A percentile compares a stretch with the other conserved stretches of the same genome.
Evolutionary conservation across 2,329 filamentous ascomycete genomes (phyloP).

Genomic region (Diaporthe citrichinensis): DNA sequence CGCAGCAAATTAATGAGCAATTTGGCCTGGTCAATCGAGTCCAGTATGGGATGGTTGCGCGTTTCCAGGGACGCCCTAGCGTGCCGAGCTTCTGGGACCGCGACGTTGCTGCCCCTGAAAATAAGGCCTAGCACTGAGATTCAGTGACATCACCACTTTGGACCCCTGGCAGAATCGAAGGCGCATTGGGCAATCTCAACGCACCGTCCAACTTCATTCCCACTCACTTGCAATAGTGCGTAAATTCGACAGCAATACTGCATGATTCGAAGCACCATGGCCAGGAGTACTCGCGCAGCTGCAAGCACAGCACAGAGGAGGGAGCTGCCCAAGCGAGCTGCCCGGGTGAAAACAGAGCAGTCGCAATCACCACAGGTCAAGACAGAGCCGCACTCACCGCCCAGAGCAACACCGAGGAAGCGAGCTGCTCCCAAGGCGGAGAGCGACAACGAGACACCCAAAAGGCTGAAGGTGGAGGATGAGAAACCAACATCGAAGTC

Average conservation of each 20-base stretch:
- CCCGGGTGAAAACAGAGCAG: slow-evolving; percentile 34
- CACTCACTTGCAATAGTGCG: neutral
- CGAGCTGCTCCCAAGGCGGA: slow-evolving; percentile 37
- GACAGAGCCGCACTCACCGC: neutral
- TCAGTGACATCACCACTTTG: slow-evolving; percentile 41
- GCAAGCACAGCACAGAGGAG: slow-evolving; percentile 34
- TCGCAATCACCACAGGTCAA: slow-evolving; percentile 26
- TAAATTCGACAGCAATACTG: neutral
- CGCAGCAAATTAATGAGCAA: too few relatives aligned
- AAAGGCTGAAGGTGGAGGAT: slow-evolving; percentile 34
- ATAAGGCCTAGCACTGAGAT: slow-evolving; percentile 2
- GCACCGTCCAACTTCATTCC: neutral
- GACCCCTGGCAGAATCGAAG: neutral
- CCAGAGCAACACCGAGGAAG: slow-evolving; percentile 28
- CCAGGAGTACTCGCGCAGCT: slow-evolving; percentile 38
- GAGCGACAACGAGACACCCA: slow-evolving; percentile 20
- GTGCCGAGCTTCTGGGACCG: slow-evolving; percentile 4
- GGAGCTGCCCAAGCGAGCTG: slow-evolving; percentile 33
- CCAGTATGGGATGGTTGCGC: too few relatives aligned
- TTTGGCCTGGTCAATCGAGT: too few relatives aligned
- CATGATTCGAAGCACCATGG: slow-evolving; percentile 38
- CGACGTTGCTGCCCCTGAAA: slow-evolving; percentile 27
- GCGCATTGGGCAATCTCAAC: neutral
- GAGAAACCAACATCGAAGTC: slow-evolving; percentile 28
- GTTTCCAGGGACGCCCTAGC: neutral